phyloP scores from a whole-genome alignment of 2,329 filamentous ascomycete species.

The Colletotrichum tanaceti region DNA sequence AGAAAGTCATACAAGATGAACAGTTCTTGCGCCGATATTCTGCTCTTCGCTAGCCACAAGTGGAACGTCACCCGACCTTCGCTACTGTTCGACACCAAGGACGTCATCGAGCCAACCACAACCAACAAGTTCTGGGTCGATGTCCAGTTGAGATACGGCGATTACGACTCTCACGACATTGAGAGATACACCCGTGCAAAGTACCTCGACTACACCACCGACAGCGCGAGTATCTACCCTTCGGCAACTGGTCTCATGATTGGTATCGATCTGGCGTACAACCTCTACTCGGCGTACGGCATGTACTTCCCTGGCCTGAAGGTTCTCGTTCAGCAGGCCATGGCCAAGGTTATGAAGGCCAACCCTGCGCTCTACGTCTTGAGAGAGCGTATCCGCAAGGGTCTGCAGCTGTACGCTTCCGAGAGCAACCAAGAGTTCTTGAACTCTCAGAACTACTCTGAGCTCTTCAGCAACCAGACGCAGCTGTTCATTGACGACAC shows the following conservation, averaged over 20 bases:
- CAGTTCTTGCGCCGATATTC: constrained; percentile 96
- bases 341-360: constrained; percentile 99
- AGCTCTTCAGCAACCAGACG: constrained; percentile 98
- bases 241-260: constrained; percentile 98
- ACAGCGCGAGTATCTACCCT: constrained; percentile 98
- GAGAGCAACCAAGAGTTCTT: constrained; percentile 99
- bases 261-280: constrained; percentile 96
- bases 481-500: constrained; percentile 99
- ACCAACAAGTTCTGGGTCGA: constrained; percentile 99
- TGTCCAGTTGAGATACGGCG: constrained; percentile 94
- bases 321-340: constrained; percentile 94
- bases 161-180: constrained; percentile 99
- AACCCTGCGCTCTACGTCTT: constrained; percentile 97
- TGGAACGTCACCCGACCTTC: constrained; percentile 98
- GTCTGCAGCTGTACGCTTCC: constrained; percentile 95
- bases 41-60: constrained; percentile 97
- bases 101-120: constrained; percentile 90
- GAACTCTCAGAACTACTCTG: constrained; percentile 99
- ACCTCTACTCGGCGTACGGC: constrained; percentile 96
- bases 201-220: constrained; percentile 98
- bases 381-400: constrained; percentile 97
- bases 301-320: constrained; percentile 99
- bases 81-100: constrained; percentile 94
- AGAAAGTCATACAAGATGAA: constrained; percentile 99
- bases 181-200: constrained; percentile 97